These are phyloP conservation scores for Mycena latifolia DNA, from an alignment of 768 basidiomycete genomes.

Conservation along the genomic window DNA sequence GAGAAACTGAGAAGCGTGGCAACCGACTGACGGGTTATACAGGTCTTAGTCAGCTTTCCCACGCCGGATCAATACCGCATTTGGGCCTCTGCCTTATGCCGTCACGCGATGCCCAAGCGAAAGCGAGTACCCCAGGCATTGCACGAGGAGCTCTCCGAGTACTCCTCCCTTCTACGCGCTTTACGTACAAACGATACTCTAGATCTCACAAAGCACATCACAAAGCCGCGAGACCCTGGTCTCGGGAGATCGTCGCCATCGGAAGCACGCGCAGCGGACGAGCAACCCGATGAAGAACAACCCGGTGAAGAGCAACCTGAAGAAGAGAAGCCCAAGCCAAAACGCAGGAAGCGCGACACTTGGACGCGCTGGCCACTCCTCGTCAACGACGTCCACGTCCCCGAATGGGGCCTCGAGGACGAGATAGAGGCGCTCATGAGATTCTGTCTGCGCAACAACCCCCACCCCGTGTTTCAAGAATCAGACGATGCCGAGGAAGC, in stretches of 20 bases:
- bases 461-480: constrained; percentile 33
- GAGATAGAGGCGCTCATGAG: constrained; percentile 68
- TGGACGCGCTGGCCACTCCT: constrained; percentile 88
- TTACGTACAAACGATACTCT: constrained; percentile 69
- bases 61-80: not conserved
- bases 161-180: constrained; percentile 73
- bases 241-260: no score
- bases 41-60: not conserved
- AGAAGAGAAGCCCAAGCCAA: not conserved
- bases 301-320: no score
- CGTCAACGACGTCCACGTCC: constrained; percentile 67
- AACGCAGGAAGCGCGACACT: constrained; percentile 52
- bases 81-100: not conserved
- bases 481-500: not conserved
- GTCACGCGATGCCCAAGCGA: constrained; percentile 47
- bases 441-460: constrained; percentile 45
- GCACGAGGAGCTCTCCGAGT: constrained; percentile 76
- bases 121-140: constrained; percentile 63
- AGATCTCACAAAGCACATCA: constrained; percentile 68
- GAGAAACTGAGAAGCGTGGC: not conserved
- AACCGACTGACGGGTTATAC: no score
- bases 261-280: not conserved
- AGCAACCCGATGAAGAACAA: not conserved
- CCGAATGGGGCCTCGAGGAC: constrained; percentile 80
- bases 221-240: constrained; percentile 9